These are phyloP conservation scores for Hanseniaspora lachancei DNA, from an alignment of 805 yeast species.

Conservation along the genomic window DNA sequence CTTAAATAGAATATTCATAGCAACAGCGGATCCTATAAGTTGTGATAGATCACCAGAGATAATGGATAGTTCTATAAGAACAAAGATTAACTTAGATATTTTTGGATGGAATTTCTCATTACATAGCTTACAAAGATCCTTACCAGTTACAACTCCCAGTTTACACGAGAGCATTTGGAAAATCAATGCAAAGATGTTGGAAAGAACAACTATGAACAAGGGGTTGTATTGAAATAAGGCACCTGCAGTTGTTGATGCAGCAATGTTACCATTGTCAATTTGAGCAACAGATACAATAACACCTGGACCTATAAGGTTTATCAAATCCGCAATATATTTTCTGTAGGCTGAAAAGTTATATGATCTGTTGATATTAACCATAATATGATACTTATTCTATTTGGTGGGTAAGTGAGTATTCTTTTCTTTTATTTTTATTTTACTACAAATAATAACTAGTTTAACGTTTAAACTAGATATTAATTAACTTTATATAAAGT, in stretches of 20 bases:
- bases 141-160: slow-evolving; percentile 78
- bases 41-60: slow-evolving; percentile 95
- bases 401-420: neutral
- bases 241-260: slow-evolving; percentile 82
- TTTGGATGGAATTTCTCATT: slow-evolving; percentile 37
- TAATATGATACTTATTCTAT: neutral
- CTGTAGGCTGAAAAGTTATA: neutral
- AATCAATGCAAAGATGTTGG: slow-evolving; percentile 75
- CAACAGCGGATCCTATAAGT: slow-evolving; percentile 94
- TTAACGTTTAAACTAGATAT: no score
- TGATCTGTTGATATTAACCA: neutral
- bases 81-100: slow-evolving; percentile 35
- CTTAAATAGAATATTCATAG: slow-evolving; percentile 68
- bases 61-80: slow-evolving; percentile 78
- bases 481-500: no score
- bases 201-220: slow-evolving; percentile 55
- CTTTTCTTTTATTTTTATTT: no score
- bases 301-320: slow-evolving; percentile 11
- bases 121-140: slow-evolving; percentile 78
- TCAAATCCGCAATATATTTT: slow-evolving; percentile 7
- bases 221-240: slow-evolving; percentile 64
- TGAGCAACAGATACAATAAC: slow-evolving; percentile 63
- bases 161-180: slow-evolving; percentile 74
- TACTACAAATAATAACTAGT: no score
- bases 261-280: slow-evolving; percentile 88